Percentiles rank a stretch among this genome's conserved stretches.
Evolutionary conservation across 495 filamentous ascomycete genomes (phyloP).

Genomic region (Lasiosphaeriaceae sp.): DNA sequence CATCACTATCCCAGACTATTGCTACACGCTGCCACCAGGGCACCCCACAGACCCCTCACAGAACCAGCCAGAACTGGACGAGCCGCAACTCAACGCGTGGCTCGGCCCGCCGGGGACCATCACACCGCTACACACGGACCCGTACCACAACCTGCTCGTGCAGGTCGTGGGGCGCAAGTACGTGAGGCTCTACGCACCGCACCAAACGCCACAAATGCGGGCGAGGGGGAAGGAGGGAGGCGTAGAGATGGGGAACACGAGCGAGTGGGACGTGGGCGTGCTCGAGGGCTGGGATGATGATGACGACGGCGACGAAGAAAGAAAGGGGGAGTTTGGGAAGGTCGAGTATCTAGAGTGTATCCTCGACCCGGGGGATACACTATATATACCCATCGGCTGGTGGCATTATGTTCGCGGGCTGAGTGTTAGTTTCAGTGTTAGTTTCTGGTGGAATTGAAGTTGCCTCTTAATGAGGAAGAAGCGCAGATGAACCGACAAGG

Average conservation of each 20-base stretch:
- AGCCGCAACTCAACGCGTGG: slow-evolving; percentile 78
- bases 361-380: slow-evolving; percentile 71
- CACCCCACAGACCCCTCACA: slow-evolving; percentile 48
- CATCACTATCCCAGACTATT: slow-evolving; percentile 78
- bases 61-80: slow-evolving; percentile 46
- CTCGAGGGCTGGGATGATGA: slow-evolving; percentile 49
- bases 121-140: slow-evolving; percentile 88
- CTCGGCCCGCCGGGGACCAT: slow-evolving; percentile 86
- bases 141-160: slow-evolving; percentile 86
- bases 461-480: too few relatives aligned
- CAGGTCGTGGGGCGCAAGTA: slow-evolving; percentile 94
- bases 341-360: slow-evolving; percentile 76
- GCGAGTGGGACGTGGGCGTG: slow-evolving; percentile 64
- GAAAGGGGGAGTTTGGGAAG: slow-evolving; percentile 51
- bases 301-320: slow-evolving; percentile 36
- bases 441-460: slow-evolving; percentile 93
- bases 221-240: slow-evolving; percentile 62
- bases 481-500: too few relatives aligned
- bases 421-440: slow-evolving; percentile 87
- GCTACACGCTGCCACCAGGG: slow-evolving; percentile 63
- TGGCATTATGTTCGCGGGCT: slow-evolving; percentile 96
- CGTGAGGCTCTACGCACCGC: slow-evolving; percentile 75
- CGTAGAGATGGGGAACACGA: slow-evolving; percentile 93
- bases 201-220: slow-evolving; percentile 54
- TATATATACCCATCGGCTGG: slow-evolving; percentile 95